Evolutionary conservation across 352 stramenopile genomes (phyloP).

Genomic region (Phytophthora macrochlamydospora): DNA sequence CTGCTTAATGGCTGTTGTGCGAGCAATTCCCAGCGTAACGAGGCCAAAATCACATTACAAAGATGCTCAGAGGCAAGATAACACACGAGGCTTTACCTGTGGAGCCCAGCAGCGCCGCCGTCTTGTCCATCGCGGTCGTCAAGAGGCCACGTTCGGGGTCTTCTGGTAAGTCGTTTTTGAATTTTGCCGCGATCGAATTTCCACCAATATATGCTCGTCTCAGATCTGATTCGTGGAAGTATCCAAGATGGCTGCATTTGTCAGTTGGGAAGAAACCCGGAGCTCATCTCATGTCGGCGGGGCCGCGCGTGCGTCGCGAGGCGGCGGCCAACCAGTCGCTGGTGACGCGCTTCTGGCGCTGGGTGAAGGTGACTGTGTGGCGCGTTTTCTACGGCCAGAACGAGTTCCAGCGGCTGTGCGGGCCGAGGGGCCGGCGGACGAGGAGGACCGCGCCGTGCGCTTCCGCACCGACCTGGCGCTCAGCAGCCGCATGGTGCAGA

Average conservation of each 20-base stretch:
- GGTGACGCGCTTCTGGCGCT: conserved; percentile 68
- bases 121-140: conserved; percentile 47
- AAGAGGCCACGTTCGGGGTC: conserved; percentile 3
- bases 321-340: conserved; percentile 60
- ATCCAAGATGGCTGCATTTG: no score
- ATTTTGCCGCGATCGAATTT: conserved; percentile 12
- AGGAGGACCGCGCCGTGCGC: conserved; percentile 66
- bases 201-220: neutral
- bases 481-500: conserved; percentile 56
- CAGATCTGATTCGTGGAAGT: no score
- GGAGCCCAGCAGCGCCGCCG: conserved; percentile 62
- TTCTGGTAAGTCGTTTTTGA: conserved; percentile 25
- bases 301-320: conserved; percentile 59
- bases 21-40: neutral
- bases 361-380: conserved; percentile 67
- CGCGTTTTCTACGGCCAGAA: conserved; percentile 68
- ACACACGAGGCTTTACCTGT: conserved; percentile 38
- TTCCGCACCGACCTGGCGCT: conserved; percentile 80
- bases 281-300: conserved; percentile 46
- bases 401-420: conserved; percentile 78
- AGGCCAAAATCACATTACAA: neutral
- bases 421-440: conserved; percentile 41
- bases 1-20: conserved; percentile 76
- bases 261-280: no score
- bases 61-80: neutral